phyloP scores from a whole-genome alignment of 2,329 filamentous ascomycete genomes.

The Fusarium tupiense region DNA sequence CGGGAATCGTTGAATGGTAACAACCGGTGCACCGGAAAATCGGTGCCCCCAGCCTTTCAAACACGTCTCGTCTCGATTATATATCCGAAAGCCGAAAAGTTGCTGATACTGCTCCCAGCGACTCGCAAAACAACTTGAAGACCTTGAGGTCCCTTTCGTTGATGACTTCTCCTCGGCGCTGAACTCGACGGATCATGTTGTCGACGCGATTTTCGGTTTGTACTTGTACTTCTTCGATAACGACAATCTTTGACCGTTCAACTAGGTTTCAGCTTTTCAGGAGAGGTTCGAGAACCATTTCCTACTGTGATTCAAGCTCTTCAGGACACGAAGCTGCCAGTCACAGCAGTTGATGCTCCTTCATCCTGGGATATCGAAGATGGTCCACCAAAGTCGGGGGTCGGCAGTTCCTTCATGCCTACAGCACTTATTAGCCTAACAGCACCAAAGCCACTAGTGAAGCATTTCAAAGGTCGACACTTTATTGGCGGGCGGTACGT shows the following conservation, averaged over 20 bases:
- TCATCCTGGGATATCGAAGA: constrained; percentile 94
- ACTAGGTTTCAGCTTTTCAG: constrained; percentile 88
- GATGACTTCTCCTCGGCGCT: constrained; percentile 79
- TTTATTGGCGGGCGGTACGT: constrained; percentile 86
- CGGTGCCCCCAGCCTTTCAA: constrained; percentile 5
- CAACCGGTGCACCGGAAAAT: constrained; percentile 2
- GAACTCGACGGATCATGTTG: constrained; percentile 76
- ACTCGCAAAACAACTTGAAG: constrained; percentile 83
- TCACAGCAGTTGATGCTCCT: constrained; percentile 91
- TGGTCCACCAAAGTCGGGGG: constrained; percentile 80
- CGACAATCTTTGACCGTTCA: constrained; percentile 20
- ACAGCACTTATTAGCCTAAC: constrained; percentile 85
- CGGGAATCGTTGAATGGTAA: constrained; percentile 19
- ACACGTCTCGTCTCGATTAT: constrained; percentile 5
- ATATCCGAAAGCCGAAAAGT: constrained; percentile 10
- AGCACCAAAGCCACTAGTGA: constrained; percentile 89
- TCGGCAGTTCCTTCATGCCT: constrained; percentile 84
- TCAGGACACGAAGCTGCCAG: constrained; percentile 75
- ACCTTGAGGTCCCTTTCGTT: constrained; percentile 84
- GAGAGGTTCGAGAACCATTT: constrained; percentile 93
- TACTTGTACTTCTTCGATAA: constrained; percentile 20
- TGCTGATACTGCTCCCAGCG: constrained; percentile 64
- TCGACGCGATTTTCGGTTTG: constrained; percentile 92
- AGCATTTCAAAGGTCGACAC: constrained; percentile 85
- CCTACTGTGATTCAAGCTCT: constrained; percentile 81